Evolutionary conservation across 805 yeast genomes (phyloP).

Genomic region (Spathaspora passalidarum): DNA sequence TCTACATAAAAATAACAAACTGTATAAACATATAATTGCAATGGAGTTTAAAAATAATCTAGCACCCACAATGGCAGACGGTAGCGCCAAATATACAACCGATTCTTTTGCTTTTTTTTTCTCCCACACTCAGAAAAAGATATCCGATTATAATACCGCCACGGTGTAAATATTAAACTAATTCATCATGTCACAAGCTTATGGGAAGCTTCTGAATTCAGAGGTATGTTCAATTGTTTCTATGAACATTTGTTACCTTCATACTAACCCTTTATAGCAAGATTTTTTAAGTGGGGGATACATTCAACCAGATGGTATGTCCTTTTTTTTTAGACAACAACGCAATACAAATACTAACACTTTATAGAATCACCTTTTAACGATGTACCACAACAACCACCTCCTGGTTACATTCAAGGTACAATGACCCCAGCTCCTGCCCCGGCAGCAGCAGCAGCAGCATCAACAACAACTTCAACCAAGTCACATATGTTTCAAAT

Average conservation of each 20-base stretch:
- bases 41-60: background rate
- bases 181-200: constrained; percentile 4
- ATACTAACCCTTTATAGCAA: constrained; percentile 2
- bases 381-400: constrained; percentile 1
- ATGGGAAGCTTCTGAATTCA: constrained; percentile 1
- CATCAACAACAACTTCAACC: background rate
- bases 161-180: background rate
- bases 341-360: background rate
- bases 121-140: background rate
- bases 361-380: background rate
- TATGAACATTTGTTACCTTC: background rate
- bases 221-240: constrained; percentile 1
- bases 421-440: background rate
- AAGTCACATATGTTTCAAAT: constrained; percentile 49
- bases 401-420: background rate
- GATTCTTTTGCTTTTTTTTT: background rate
- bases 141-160: background rate
- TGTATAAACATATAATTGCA: background rate
- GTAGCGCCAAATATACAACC: background rate
- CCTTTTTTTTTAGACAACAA: constrained; percentile 1
- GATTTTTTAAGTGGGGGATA: constrained; percentile 15
- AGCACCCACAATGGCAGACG: no score
- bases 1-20: no score
- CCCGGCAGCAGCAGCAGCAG: constrained; percentile 1
- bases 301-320: constrained; percentile 21